Percentiles rank a stretch among this genome's conserved stretches.
Evolutionary conservation across 768 basidiomycete genomes (phyloP).

Genomic region (Suillus spraguei): DNA sequence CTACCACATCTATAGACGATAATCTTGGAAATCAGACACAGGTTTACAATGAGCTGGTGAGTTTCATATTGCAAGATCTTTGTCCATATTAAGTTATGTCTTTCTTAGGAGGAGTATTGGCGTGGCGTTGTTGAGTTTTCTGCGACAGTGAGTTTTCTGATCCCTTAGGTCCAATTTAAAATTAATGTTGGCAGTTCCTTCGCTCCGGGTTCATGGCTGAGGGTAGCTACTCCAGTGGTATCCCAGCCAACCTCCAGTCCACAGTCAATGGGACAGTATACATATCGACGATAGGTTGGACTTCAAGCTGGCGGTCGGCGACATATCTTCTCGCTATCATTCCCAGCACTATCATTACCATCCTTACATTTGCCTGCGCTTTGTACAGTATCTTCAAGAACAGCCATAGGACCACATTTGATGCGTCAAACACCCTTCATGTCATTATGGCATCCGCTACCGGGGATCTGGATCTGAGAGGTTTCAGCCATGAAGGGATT

Average conservation of each 20-base stretch:
- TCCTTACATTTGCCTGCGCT: neutral
- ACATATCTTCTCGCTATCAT: conserved; percentile 9
- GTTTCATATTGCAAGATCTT: neutral
- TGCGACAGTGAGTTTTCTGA: too few species aligned
- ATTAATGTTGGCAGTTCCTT: conserved; percentile 10
- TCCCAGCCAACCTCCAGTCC: too few species aligned
- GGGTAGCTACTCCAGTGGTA: too few species aligned
- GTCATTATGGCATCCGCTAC: conserved; percentile 10
- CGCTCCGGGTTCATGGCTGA: conserved; percentile 5
- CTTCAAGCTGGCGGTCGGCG: neutral
- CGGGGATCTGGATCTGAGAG: neutral
- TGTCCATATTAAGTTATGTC: too few species aligned
- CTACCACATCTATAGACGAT: too few species aligned
- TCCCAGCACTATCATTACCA: neutral
- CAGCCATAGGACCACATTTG: too few species aligned
- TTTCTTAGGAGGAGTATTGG: conserved; percentile 18
- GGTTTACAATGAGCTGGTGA: conserved; percentile 14
- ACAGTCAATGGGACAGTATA: too few species aligned
- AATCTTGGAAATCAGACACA: neutral
- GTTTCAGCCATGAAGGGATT: neutral
- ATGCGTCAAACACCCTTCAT: neutral
- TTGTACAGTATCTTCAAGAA: too few species aligned
- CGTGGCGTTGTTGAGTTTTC: conserved; percentile 20
- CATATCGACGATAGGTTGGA: conserved; percentile 10
- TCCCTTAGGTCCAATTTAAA: neutral